Conservation (phyloP, 768 basidiomycete genomes). For the Boletus speciosus region DNA sequence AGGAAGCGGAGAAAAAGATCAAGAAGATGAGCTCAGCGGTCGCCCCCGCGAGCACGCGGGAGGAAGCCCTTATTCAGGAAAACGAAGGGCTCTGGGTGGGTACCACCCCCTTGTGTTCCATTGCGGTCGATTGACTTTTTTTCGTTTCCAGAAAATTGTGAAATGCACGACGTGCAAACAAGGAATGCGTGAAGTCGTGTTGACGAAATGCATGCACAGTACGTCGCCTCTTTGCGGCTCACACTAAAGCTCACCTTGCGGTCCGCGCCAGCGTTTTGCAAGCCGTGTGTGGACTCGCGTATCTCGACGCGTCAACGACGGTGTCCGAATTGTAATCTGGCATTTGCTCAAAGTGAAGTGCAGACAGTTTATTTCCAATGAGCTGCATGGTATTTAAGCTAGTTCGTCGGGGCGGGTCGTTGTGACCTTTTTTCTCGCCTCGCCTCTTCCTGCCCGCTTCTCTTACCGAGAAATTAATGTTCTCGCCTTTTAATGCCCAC, state of each 20-base stretch:
- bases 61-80: constrained; percentile 43
- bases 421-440: neutral
- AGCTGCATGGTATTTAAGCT: neutral
- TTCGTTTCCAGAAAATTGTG: constrained; percentile 57
- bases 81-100: constrained; percentile 60
- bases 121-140: neutral
- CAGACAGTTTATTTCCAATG: constrained; percentile 59
- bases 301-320: constrained; percentile 88
- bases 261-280: constrained; percentile 68
- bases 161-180: constrained; percentile 86
- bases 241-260: neutral
- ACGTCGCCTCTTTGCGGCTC: constrained; percentile 30
- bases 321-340: constrained; percentile 83
- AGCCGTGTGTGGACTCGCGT: constrained; percentile 80
- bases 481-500: neutral
- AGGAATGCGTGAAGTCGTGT: constrained; percentile 72
- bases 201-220: constrained; percentile 94
- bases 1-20: constrained; percentile 51
- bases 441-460: too few species aligned
- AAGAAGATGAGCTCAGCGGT: constrained; percentile 38
- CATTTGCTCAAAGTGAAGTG: constrained; percentile 86
- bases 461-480: constrained; percentile 4
- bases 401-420: neutral
- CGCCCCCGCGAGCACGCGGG: constrained; percentile 29
- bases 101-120: neutral